These are phyloP conservation scores for Russula virescens DNA, from an alignment of 768 basidiomycete genomes.

Conservation along the genomic window DNA sequence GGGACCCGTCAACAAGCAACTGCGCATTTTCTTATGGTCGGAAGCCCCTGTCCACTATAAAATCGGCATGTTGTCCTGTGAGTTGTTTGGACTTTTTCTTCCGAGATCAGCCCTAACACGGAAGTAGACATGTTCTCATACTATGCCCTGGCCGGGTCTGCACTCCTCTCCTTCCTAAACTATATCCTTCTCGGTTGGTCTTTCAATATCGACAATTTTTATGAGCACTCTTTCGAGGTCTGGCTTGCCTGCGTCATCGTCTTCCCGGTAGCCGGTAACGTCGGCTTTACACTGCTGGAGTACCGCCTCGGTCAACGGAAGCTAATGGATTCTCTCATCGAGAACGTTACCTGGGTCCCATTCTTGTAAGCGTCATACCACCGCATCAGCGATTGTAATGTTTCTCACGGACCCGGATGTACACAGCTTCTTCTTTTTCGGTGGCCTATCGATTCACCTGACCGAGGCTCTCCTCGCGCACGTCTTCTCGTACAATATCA, in stretches of 20 bases:
- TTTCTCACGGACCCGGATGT: not conserved
- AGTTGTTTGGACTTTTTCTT: conserved; percentile 27
- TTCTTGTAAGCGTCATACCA: conserved; percentile 67
- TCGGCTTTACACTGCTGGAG: conserved; percentile 62
- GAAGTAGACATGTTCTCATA: conserved; percentile 42
- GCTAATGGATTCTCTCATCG: conserved; percentile 44
- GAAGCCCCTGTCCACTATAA: conserved; percentile 77
- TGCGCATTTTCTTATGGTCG: conserved; percentile 73
- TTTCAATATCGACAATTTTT: conserved; percentile 59
- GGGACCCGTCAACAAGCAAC: conserved; percentile 80
- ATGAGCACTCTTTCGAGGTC: conserved; percentile 66
- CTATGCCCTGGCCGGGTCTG: conserved; percentile 60
- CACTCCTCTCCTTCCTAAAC: conserved; percentile 58
- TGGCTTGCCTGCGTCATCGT: conserved; percentile 69
- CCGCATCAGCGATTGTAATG: conserved; percentile 4
- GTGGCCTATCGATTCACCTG: conserved; percentile 50
- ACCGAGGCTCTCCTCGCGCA: conserved; percentile 49
- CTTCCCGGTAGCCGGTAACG: conserved; percentile 61
- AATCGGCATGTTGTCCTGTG: conserved; percentile 69
- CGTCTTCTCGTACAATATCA: conserved; percentile 52
- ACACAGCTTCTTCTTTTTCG: conserved; percentile 47
- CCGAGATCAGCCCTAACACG: not conserved
- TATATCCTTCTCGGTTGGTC: conserved; percentile 64
- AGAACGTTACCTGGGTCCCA: conserved; percentile 60
- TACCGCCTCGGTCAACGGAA: conserved; percentile 59